These are phyloP conservation scores for Claviceps sp. DNA, from an alignment of 2,329 filamentous ascomycete species.

Conservation along the genomic window DNA sequence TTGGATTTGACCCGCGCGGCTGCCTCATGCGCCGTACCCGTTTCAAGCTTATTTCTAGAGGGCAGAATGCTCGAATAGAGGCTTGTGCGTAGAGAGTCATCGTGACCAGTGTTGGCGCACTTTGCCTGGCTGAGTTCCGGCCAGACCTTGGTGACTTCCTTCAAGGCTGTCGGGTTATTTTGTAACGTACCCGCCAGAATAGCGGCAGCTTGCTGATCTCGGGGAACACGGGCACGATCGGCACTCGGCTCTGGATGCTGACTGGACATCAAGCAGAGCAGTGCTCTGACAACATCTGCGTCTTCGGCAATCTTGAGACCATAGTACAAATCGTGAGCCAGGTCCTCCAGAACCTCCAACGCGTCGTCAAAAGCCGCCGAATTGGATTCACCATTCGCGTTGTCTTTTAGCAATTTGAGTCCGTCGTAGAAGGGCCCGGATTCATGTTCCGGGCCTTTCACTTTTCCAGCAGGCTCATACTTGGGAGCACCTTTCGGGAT, in stretches of 20 bases:
- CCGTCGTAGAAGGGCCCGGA: conserved; percentile 23
- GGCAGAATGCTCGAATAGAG: conserved; percentile 30
- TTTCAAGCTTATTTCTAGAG: conserved; percentile 8
- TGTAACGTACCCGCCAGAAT: conserved; percentile 45
- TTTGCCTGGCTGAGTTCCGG: conserved; percentile 21
- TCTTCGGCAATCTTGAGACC: conserved; percentile 49
- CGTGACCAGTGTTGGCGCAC: conserved; percentile 19
- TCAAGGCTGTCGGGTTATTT: conserved; percentile 51
- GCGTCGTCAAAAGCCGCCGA: conserved; percentile 30
- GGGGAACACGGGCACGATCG: conserved; percentile 16
- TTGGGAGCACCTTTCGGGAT: conserved; percentile 37
- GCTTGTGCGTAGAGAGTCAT: conserved; percentile 18
- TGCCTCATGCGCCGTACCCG: conserved; percentile 9
- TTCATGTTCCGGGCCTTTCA: conserved; percentile 35
- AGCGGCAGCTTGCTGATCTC: conserved; percentile 39
- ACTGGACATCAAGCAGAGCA: conserved; percentile 41
- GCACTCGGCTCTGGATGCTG: conserved; percentile 12
- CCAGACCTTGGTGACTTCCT: conserved; percentile 37
- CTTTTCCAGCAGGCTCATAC: conserved; percentile 43
- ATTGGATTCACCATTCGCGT: conserved; percentile 13
- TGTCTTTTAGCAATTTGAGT: conserved; percentile 35
- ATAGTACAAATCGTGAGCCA: conserved; percentile 58
- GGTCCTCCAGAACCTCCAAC: conserved; percentile 45
- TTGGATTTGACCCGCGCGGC: conserved; percentile 23
- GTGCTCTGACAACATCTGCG: conserved; percentile 34